These are phyloP conservation scores for Ascosphaera apis DNA, from an alignment of 2,329 filamentous ascomycete genomes.

Conservation along the genomic window DNA sequence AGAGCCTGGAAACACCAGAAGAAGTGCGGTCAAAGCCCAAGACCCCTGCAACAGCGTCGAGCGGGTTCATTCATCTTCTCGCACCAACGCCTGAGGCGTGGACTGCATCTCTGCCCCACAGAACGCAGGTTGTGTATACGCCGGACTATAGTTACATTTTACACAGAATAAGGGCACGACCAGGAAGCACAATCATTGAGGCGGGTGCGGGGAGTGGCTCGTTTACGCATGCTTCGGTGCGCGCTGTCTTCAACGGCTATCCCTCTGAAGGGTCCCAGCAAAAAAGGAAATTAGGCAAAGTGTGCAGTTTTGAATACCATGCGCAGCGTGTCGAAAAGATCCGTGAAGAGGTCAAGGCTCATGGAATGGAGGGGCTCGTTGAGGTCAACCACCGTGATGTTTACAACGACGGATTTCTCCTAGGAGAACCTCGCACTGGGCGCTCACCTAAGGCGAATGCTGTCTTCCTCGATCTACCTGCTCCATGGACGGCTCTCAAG, in stretches of 20 bases:
- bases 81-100: constrained; percentile 27
- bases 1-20: constrained; percentile 11
- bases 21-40: constrained; percentile 10
- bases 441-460: constrained; percentile 22
- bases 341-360: constrained; percentile 19
- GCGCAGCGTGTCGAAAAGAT: constrained; percentile 19
- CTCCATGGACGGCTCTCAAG: constrained; percentile 26
- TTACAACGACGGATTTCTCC: constrained; percentile 24
- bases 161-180: constrained; percentile 23
- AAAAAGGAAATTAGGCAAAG: constrained; percentile 17
- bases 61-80: constrained; percentile 26
- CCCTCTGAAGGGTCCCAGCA: constrained; percentile 10
- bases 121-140: constrained; percentile 30
- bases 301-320: constrained; percentile 29
- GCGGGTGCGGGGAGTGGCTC: constrained; percentile 29
- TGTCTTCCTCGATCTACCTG: constrained; percentile 27
- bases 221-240: constrained; percentile 27
- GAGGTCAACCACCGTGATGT: constrained; percentile 26
- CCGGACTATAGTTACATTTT: constrained; percentile 30
- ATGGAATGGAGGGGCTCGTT: constrained; percentile 22
- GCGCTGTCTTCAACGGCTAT: constrained; percentile 26
- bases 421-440: constrained; percentile 13
- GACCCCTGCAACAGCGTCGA: constrained; percentile 17
- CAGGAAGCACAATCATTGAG: constrained; percentile 25
- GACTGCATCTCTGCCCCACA: constrained; percentile 27